These are phyloP conservation scores for Domatiomyces globalis DNA, from an alignment of 2,329 filamentous ascomycete species.

Conservation along the genomic window DNA sequence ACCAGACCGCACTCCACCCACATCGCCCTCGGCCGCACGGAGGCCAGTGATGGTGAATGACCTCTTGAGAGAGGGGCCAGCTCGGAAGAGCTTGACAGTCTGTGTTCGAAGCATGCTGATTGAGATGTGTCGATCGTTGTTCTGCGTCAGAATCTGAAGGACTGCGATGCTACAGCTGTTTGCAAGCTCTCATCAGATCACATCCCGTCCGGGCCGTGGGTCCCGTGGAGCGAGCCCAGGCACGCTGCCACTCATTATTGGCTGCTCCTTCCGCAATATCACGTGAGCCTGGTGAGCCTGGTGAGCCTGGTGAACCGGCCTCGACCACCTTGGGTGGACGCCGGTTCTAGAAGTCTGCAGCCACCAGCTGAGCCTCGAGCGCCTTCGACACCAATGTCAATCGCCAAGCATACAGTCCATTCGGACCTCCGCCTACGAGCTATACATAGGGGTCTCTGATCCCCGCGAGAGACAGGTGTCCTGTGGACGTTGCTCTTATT, in stretches of 20 bases:
- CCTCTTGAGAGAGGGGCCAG: constrained; percentile 34
- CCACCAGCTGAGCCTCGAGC: too few species aligned
- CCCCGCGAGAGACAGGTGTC: too few species aligned
- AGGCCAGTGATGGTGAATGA: constrained; percentile 51
- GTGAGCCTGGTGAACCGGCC: neutral
- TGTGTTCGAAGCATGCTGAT: constrained; percentile 54
- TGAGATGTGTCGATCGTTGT: neutral
- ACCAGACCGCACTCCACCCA: constrained; percentile 35
- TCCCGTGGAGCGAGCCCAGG: too few species aligned
- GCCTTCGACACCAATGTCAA: too few species aligned
- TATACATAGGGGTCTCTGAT: too few species aligned
- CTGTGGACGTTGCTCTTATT: too few species aligned
- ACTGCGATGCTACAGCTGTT: neutral
- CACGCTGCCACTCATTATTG: too few species aligned
- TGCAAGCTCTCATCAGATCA: neutral
- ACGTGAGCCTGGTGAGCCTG: neutral
- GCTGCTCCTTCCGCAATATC: neutral
- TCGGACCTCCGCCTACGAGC: too few species aligned
- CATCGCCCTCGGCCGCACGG: constrained; percentile 56
- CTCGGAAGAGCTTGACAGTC: constrained; percentile 43
- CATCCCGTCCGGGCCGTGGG: neutral
- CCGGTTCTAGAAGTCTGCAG: too few species aligned
- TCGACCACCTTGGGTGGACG: too few species aligned
- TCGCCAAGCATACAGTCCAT: too few species aligned
- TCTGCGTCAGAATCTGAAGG: neutral